Base-by-base conservation (phyloP, 2,329 filamentous ascomycete genomes). In the Thelonectria discophora region DNA sequence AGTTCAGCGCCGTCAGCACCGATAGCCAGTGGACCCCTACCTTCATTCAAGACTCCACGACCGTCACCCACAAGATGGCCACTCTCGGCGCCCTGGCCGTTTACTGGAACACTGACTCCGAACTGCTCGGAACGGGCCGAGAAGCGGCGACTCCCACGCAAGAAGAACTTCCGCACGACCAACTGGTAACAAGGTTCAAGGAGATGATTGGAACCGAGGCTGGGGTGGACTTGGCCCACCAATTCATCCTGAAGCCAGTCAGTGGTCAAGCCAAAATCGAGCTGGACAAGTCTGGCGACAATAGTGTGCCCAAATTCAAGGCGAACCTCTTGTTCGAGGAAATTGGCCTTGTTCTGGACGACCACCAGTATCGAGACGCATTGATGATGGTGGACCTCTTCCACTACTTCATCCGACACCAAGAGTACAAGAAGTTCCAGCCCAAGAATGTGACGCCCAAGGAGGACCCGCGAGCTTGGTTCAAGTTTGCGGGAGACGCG, bases 381-480 rank as follows among this genome's bases (percentile, higher is more conserved):
- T 80, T 99, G 60, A 99, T 99, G 95, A 91, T 99, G 82, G 91
- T 98, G 2, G 95, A 99, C 74, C 83, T 98, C 3, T 99, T 99
- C 81, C 95, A 99, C 77, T 98, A 97, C 78, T 99, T 98, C 76
- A 91, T 97, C 69, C 90, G 94, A 32, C 95, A 99, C 68, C 95
- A 98, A 76, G 94, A 99, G 75, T 97, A 98, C 81, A 96, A 96
- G 75, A 94, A 90, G 70, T 83, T 93, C 60, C 93, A 97, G 71
- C 95, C 95, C 4, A 95, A 96, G 73, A 89, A 84, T 1, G 85
- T 89, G 60, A 85, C 86, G 0, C 91, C 93, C 0, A 97, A 93
- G 73, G 92, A 98, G 75, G 92, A 98, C 69, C 94, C 95, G 13
- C 87, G 88, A 39, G 95, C 94, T 0, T 99, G 95, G 95, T 82